Conservation (phyloP, 2,329 filamentous ascomycete genomes). For the Penicillium sp. region DNA sequence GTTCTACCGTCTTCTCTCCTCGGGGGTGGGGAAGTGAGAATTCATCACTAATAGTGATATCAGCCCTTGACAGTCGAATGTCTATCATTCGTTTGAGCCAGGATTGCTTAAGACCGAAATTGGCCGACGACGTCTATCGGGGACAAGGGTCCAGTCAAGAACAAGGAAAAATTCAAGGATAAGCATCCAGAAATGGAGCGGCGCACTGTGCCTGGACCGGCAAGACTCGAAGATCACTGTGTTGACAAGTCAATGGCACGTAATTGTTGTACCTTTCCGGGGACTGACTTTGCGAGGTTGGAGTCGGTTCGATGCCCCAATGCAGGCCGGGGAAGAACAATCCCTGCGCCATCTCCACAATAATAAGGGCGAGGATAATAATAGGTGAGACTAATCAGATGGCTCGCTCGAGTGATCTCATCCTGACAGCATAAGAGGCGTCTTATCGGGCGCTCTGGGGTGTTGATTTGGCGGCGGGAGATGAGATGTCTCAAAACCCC, state of each 20-base stretch:
- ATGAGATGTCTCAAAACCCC: slow-evolving; percentile 3
- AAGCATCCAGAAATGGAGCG: not conserved
- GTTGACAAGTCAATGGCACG: slow-evolving; percentile 4
- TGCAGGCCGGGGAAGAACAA: slow-evolving; percentile 1
- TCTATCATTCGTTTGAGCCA: not conserved
- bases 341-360: not conserved
- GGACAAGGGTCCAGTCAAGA: not conserved
- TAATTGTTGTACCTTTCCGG: not conserved
- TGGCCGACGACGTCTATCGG: not conserved
- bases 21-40: not conserved
- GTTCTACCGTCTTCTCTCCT: not conserved
- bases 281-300: not conserved
- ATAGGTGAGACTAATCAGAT: slow-evolving; percentile 6
- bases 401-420: slow-evolving; percentile 6
- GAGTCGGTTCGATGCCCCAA: not conserved
- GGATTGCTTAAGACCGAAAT: not conserved
- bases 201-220: not conserved
- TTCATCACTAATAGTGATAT: not conserved
- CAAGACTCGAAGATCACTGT: slow-evolving; percentile 3
- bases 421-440: slow-evolving; percentile 1
- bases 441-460: slow-evolving; percentile 2
- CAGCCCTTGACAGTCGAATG: not conserved
- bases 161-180: not conserved
- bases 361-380: slow-evolving; percentile 2
- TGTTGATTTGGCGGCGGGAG: slow-evolving; percentile 7